A percentile compares a stretch with the other conserved stretches of the same genome.
phyloP scores from a whole-genome alignment of 805 yeast species.

The Candida lessepsii region DNA sequence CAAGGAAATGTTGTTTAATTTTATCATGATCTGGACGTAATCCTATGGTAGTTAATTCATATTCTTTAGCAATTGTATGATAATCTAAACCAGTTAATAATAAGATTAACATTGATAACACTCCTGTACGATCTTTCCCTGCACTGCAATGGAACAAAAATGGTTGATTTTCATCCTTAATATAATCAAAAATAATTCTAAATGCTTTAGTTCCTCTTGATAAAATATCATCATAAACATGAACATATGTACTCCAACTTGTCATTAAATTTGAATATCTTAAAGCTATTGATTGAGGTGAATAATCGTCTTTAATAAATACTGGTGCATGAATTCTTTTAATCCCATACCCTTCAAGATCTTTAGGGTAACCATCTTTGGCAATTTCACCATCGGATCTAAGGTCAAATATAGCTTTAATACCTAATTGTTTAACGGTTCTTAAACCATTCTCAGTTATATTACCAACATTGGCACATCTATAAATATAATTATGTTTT shows the following conservation, averaged over 20 bases:
- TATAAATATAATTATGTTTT: constrained; percentile 52
- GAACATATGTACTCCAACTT: constrained; percentile 60
- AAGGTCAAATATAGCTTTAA: constrained; percentile 63
- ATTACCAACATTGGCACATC: constrained; percentile 60
- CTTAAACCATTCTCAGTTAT: constrained; percentile 52
- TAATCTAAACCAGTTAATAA: constrained; percentile 64
- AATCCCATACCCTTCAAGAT: constrained; percentile 42
- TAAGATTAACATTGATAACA: constrained; percentile 65
- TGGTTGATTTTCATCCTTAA: constrained; percentile 49
- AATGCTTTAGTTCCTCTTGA: constrained; percentile 48
- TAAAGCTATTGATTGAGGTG: constrained; percentile 63
- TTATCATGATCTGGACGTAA: constrained; percentile 47
- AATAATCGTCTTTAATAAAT: constrained; percentile 49
- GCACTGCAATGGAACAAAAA: constrained; percentile 78
- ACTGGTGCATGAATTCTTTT: constrained; percentile 57
- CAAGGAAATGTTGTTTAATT: constrained; percentile 34
- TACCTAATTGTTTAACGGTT: constrained; percentile 41
- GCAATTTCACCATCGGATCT: constrained; percentile 58
- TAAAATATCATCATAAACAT: constrained; percentile 61
- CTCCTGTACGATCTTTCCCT: constrained; percentile 85
- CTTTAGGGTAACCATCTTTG: constrained; percentile 43
- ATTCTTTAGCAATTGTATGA: constrained; percentile 67
- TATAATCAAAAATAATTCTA: constrained; percentile 48
- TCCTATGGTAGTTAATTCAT: constrained; percentile 71
- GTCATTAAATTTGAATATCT: constrained; percentile 54